phyloP scores from a whole-genome alignment of 2,329 filamentous ascomycete species.

The Pseudocercospora vitis region DNA sequence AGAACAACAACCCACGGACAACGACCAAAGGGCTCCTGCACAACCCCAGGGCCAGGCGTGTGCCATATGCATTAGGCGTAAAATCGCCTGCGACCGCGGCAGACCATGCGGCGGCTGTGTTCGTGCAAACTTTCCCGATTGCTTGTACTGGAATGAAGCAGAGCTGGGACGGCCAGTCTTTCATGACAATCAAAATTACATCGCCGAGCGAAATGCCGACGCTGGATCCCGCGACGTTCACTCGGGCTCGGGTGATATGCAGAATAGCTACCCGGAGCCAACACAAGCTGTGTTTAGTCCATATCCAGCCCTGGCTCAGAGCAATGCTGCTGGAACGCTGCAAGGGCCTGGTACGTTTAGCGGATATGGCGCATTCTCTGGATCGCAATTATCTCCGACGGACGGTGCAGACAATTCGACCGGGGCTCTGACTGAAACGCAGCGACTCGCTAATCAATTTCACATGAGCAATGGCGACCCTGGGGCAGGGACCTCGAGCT shows the following conservation, averaged over 20 bases:
- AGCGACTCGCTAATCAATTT: slow-evolving; percentile 20
- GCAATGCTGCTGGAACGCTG: too few relatives aligned
- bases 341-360: too few relatives aligned
- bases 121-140: not conserved
- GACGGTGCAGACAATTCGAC: not conserved
- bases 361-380: too few relatives aligned
- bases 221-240: not conserved
- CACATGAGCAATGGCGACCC: slow-evolving; percentile 20
- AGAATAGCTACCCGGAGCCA: slow-evolving; percentile 9
- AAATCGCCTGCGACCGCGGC: slow-evolving; percentile 2
- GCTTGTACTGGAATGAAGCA: slow-evolving; percentile 3
- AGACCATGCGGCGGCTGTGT: not conserved
- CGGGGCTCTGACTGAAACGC: slow-evolving; percentile 7
- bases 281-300: slow-evolving; percentile 9
- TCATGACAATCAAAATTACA: not conserved
- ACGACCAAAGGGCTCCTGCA: not conserved
- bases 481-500: slow-evolving; percentile 7
- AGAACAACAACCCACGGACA: not conserved
- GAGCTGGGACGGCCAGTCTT: not conserved
- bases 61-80: not conserved
- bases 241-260: too few relatives aligned
- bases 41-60: not conserved
- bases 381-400: not conserved
- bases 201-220: not conserved
- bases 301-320: too few relatives aligned